A percentile compares a stretch with the other conserved stretches of the same genome.
phyloP scores from a whole-genome alignment of 495 filamentous ascomycete species.

The Friedmanniomyces simplex region DNA sequence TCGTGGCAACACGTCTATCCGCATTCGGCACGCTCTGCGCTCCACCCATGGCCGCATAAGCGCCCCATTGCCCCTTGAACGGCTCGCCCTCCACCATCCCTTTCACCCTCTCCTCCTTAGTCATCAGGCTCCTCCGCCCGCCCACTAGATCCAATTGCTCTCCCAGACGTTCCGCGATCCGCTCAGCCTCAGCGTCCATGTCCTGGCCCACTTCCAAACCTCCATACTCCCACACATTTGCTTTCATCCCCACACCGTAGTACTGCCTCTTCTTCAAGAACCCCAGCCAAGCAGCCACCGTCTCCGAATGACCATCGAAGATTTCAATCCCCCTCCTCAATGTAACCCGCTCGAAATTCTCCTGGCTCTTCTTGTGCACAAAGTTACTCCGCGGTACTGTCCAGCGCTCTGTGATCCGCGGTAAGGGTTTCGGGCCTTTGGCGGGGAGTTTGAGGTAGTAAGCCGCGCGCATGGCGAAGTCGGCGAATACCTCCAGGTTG shows the following conservation, averaged over 20 bases:
- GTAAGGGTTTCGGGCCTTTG: slow-evolving; percentile 78
- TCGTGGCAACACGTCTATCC: slow-evolving; percentile 2
- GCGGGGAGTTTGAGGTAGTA: slow-evolving; percentile 88
- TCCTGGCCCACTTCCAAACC: slow-evolving; percentile 37
- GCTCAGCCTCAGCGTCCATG: slow-evolving; percentile 25
- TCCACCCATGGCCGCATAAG: slow-evolving; percentile 15
- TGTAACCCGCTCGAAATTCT: slow-evolving; percentile 93
- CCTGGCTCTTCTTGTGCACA: slow-evolving; percentile 92
- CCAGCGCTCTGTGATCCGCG: slow-evolving; percentile 79
- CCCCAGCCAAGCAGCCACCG: slow-evolving; percentile 80
- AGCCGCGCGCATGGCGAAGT: slow-evolving; percentile 88
- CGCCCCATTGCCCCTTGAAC: slow-evolving; percentile 27
- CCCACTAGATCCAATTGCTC: slow-evolving; percentile 22
- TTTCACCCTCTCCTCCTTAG: slow-evolving; percentile 22
- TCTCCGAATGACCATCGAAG: slow-evolving; percentile 80
- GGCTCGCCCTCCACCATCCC: slow-evolving; percentile 21
- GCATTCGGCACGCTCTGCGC: slow-evolving; percentile 12
- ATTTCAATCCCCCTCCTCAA: slow-evolving; percentile 82
- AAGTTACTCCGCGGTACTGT: slow-evolving; percentile 85
- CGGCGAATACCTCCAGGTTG: slow-evolving; percentile 87
- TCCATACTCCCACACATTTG: slow-evolving; percentile 85
- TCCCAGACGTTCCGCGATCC: slow-evolving; percentile 21
- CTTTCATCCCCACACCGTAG: slow-evolving; percentile 96
- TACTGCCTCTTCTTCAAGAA: slow-evolving; percentile 84
- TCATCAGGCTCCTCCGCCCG: slow-evolving; percentile 6